phyloP scores from a whole-genome alignment of 805 yeast species.

The Yarrowia keelungensis region DNA sequence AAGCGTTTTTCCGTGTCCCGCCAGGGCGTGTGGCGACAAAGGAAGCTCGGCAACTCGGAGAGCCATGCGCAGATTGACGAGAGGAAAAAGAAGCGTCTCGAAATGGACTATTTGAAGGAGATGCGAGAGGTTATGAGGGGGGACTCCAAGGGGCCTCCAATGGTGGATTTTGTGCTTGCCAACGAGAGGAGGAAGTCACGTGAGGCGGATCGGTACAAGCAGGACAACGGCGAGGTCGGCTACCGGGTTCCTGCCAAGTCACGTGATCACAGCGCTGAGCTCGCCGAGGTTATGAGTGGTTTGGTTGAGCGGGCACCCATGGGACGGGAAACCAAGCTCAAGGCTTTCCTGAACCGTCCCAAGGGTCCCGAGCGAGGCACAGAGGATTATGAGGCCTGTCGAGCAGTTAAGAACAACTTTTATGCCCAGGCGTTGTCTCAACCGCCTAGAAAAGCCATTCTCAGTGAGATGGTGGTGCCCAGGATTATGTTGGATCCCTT shows the following conservation, averaged over 20 bases:
- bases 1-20: background rate
- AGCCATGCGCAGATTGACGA: background rate
- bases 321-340: no score
- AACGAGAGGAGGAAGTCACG: background rate
- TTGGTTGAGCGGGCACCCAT: background rate
- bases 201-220: background rate
- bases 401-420: conserved; percentile 1
- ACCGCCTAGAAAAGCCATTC: background rate
- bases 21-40: background rate
- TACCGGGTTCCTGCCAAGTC: conserved; percentile 12
- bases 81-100: background rate
- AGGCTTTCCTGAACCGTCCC: conserved; percentile 1
- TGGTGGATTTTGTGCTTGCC: background rate
- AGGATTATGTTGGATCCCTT: background rate
- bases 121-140: conserved; percentile 4
- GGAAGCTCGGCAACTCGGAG: background rate
- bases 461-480: background rate
- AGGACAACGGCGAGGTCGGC: background rate
- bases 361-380: background rate
- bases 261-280: background rate
- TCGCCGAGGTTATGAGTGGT: conserved; percentile 1
- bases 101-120: conserved; percentile 21
- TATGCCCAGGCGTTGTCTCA: conserved; percentile 24
- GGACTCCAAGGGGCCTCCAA: background rate
- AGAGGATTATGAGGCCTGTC: background rate